A percentile compares a stretch with the other conserved stretches of the same genome.
Evolutionary conservation across 345 rosid genomes (phyloP).

Genomic region (Arabidopsis arenosa): DNA sequence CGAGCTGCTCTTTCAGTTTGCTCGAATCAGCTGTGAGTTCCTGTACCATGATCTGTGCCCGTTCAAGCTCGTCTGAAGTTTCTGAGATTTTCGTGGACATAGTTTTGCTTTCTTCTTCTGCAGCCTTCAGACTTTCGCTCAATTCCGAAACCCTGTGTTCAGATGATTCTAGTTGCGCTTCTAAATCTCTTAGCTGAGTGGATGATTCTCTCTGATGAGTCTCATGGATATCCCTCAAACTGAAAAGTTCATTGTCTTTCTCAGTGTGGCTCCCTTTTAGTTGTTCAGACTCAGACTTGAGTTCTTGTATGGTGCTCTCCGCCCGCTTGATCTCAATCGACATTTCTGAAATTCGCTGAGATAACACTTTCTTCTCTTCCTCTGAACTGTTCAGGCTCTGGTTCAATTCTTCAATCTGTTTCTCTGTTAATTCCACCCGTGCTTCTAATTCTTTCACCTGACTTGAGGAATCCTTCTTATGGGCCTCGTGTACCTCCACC

Average conservation of each 20-base stretch:
- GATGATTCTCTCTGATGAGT: slow-evolving; percentile 59
- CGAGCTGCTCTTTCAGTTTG: slow-evolving; percentile 52
- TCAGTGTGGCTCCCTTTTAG: slow-evolving; percentile 65
- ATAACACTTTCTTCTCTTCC: slow-evolving; percentile 65
- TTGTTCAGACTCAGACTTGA: slow-evolving; percentile 51
- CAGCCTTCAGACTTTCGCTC: slow-evolving; percentile 55
- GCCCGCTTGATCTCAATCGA: slow-evolving; percentile 60
- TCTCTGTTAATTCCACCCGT: slow-evolving; percentile 59
- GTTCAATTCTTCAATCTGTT: slow-evolving; percentile 53
- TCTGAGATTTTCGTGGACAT: slow-evolving; percentile 58
- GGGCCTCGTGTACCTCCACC: slow-evolving; percentile 59
- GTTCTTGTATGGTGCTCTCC: slow-evolving; percentile 50
- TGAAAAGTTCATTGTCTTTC: slow-evolving; percentile 62
- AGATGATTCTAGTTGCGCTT: slow-evolving; percentile 55
- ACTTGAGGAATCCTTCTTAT: slow-evolving; percentile 55
- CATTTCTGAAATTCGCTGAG: slow-evolving; percentile 55
- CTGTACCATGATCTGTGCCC: slow-evolving; percentile 49
- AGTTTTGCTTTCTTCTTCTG: slow-evolving; percentile 61
- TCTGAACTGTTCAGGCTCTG: slow-evolving; percentile 48
- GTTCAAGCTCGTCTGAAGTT: slow-evolving; percentile 59
- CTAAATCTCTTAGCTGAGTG: slow-evolving; percentile 38
- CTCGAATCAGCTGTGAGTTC: slow-evolving; percentile 54
- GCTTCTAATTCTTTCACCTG: slow-evolving; percentile 41
- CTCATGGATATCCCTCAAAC: slow-evolving; percentile 60
- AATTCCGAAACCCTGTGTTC: slow-evolving; percentile 54